These are phyloP conservation scores for Fraxinus xanthoxyloides DNA, from an alignment of 305 asterid species.

Conservation along the genomic window DNA sequence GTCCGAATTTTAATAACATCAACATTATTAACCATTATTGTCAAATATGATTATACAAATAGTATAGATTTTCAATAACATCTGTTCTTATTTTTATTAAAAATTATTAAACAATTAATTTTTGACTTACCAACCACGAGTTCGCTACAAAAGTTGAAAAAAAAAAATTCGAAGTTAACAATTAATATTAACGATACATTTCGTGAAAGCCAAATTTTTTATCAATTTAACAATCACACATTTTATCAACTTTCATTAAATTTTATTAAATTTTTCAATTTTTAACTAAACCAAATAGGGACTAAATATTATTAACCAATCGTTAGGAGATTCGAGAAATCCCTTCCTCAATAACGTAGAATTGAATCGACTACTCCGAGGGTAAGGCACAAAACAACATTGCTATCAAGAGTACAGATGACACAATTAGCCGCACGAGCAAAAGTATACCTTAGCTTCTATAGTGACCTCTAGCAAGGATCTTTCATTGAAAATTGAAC, in stretches of 20 bases:
- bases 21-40: no score
- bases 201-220: no score
- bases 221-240: neutral
- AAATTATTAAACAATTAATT: no score
- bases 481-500: neutral
- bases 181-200: neutral
- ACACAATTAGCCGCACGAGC: neutral
- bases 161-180: no score
- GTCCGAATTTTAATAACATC: no score
- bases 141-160: neutral
- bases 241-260: no score
- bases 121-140: neutral
- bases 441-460: neutral
- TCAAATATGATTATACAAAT: no score
- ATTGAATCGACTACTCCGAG: neutral
- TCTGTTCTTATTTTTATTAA: no score
- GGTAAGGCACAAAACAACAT: neutral
- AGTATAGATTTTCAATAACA: no score
- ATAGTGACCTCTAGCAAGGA: neutral
- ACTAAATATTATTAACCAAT: neutral
- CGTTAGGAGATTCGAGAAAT: neutral
- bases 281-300: no score
- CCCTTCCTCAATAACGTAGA: neutral
- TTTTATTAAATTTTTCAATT: no score
- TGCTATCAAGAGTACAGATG: neutral